phyloP scores from a whole-genome alignment of 768 basidiomycete genomes.

The Suillus spraguei region DNA sequence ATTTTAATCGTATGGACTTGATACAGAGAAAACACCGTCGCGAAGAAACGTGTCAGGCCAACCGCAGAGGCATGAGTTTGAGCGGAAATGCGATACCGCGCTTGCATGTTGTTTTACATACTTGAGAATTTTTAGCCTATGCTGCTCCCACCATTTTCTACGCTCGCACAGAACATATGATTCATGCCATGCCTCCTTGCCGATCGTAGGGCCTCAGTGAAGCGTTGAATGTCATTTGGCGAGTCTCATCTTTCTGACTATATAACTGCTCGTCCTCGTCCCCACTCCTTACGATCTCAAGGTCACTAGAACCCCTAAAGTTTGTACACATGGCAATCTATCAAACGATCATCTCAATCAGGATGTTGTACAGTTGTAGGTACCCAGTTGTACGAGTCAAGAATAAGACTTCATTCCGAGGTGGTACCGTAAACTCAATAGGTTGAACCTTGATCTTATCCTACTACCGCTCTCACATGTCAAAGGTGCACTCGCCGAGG shows the following conservation, averaged over 20 bases:
- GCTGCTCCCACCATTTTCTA: slow-evolving; percentile 5
- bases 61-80: slow-evolving; percentile 50
- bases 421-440: too few species aligned
- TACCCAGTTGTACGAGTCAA: too few species aligned
- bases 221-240: neutral
- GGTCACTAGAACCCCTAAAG: too few species aligned
- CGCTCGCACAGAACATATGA: slow-evolving; percentile 24
- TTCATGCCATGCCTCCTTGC: slow-evolving; percentile 10
- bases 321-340: too few species aligned
- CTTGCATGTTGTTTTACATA: slow-evolving; percentile 20
- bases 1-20: slow-evolving; percentile 3
- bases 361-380: too few species aligned
- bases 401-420: too few species aligned
- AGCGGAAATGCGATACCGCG: slow-evolving; percentile 15
- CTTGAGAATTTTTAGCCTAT: slow-evolving; percentile 15
- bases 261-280: neutral
- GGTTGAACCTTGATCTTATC: too few species aligned
- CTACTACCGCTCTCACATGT: too few species aligned
- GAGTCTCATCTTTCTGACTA: neutral
- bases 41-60: slow-evolving; percentile 79
- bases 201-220: neutral
- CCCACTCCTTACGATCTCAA: too few species aligned
- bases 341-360: too few species aligned
- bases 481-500: too few species aligned
- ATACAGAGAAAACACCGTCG: slow-evolving; percentile 83